Conservation (phyloP, 768 basidiomycete species). For the Boletus sp. region DNA sequence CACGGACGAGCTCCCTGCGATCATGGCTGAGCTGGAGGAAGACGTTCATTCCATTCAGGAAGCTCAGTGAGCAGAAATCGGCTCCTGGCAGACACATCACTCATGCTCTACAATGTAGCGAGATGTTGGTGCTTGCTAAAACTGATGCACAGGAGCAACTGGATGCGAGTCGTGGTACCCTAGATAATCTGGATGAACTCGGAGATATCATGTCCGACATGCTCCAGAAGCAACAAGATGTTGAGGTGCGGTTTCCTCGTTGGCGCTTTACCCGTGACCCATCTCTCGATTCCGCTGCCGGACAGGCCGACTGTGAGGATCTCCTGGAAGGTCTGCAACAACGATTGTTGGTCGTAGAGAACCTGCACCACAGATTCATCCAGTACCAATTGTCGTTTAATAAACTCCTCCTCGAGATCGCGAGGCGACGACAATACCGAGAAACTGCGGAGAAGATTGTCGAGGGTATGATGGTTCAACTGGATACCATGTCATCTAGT, state of each 20-base stretch:
- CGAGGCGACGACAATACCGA: conserved; percentile 60
- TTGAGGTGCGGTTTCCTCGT: conserved; percentile 49
- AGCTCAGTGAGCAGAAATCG: conserved; percentile 47
- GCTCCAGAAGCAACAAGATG: conserved; percentile 61
- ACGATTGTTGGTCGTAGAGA: conserved; percentile 58
- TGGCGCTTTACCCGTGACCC: neutral
- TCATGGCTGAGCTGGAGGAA: conserved; percentile 70
- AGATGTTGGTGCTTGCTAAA: conserved; percentile 46
- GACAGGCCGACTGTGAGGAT: conserved; percentile 49
- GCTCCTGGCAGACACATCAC: neutral
- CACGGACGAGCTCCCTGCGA: conserved; percentile 70
- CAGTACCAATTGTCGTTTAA: conserved; percentile 71
- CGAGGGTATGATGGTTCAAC: conserved; percentile 58
- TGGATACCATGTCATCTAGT: conserved; percentile 69
- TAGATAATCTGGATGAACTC: conserved; percentile 71
- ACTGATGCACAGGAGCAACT: conserved; percentile 45
- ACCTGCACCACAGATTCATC: conserved; percentile 63
- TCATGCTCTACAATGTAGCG: conserved; percentile 37
- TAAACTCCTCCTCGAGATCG: conserved; percentile 71
- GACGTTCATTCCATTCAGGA: conserved; percentile 49
- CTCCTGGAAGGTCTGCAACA: conserved; percentile 55
- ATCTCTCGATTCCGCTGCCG: neutral
- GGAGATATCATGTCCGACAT: conserved; percentile 79
- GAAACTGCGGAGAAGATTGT: conserved; percentile 66
- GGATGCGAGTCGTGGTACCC: conserved; percentile 43